phyloP scores from a whole-genome alignment of 371 early-diverging fungal genomes.

The Syncephalastrum contaminatum region DNA sequence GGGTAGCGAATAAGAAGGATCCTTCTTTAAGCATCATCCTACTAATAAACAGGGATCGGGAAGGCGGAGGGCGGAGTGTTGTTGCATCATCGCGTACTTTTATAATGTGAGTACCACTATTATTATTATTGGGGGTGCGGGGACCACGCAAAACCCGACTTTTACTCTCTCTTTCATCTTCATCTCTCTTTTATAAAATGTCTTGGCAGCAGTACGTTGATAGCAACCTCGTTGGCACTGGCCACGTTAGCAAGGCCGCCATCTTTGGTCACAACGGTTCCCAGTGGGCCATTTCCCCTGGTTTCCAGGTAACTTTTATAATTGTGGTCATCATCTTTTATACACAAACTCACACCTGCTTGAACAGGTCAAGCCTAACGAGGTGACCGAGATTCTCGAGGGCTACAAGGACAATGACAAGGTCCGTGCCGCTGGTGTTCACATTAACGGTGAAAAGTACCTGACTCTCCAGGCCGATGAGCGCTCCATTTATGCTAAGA shows the following conservation, averaged over 20 bases:
- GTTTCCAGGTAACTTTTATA: conserved; percentile 55
- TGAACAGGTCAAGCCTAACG: conserved; percentile 53
- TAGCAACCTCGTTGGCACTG: conserved; percentile 76
- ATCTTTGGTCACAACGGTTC: conserved; percentile 81
- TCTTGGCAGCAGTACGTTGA: conserved; percentile 91
- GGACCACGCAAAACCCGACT: too few species aligned
- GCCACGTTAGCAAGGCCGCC: conserved; percentile 69
- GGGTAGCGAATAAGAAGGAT: too few species aligned
- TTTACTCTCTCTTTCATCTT: conserved; percentile 1
- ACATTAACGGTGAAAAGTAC: conserved; percentile 70
- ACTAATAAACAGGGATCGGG: too few species aligned
- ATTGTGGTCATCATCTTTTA: too few species aligned
- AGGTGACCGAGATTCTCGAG: conserved; percentile 57
- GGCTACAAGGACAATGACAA: conserved; percentile 65
- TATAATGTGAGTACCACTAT: too few species aligned
- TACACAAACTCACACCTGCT: too few species aligned
- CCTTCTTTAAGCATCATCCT: too few species aligned
- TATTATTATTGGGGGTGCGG: too few species aligned
- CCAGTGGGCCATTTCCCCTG: conserved; percentile 77
- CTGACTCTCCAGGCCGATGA: conserved; percentile 68
- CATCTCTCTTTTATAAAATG: conserved; percentile 46
- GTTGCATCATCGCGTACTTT: too few species aligned
- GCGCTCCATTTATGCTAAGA: conserved; percentile 75
- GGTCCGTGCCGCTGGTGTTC: conserved; percentile 69
- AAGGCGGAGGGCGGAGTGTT: too few species aligned